Conservation (phyloP, 345 rosid species). For the Boechera stricta region DNA sequence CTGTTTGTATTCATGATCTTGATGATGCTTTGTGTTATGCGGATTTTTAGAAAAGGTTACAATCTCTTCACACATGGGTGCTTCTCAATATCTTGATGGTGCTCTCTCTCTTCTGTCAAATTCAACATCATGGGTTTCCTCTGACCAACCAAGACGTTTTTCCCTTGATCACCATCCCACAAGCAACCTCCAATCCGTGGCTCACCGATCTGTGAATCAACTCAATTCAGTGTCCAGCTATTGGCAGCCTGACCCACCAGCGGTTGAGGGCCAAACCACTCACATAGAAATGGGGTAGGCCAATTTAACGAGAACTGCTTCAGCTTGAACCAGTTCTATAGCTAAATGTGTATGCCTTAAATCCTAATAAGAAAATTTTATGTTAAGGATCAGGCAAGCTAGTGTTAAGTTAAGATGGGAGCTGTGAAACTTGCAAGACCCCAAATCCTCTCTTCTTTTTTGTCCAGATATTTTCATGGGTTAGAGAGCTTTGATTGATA, state of each 20-base stretch:
- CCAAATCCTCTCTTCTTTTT: conserved; percentile 1
- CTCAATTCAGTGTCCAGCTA: conserved; percentile 46
- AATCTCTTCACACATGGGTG: conserved; percentile 59
- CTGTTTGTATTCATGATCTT: background rate
- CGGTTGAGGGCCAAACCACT: conserved; percentile 43
- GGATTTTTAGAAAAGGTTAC: conserved; percentile 59
- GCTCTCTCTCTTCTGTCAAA: conserved; percentile 99
- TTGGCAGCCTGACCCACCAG: conserved; percentile 52
- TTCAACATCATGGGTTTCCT: conserved; percentile 60
- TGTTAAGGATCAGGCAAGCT: background rate
- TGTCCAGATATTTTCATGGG: conserved; percentile 12
- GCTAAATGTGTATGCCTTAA: conserved; percentile 42
- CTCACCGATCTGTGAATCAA: conserved; percentile 42
- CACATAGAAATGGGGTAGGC: conserved; percentile 42
- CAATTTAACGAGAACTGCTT: conserved; percentile 54
- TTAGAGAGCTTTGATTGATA: background rate
- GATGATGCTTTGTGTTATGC: conserved; percentile 18
- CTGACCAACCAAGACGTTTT: conserved; percentile 55
- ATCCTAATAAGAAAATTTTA: conserved; percentile 6
- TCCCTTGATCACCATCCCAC: conserved; percentile 50
- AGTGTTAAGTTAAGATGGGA: conserved; percentile 20
- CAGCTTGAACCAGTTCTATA: conserved; percentile 51
- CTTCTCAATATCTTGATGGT: conserved; percentile 72
- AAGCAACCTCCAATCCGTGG: conserved; percentile 44
- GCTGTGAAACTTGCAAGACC: conserved; percentile 21